These are phyloP conservation scores for Asterionellopsis glacialis DNA, from an alignment of 108 stramenopile genomes.

Conservation along the genomic window DNA sequence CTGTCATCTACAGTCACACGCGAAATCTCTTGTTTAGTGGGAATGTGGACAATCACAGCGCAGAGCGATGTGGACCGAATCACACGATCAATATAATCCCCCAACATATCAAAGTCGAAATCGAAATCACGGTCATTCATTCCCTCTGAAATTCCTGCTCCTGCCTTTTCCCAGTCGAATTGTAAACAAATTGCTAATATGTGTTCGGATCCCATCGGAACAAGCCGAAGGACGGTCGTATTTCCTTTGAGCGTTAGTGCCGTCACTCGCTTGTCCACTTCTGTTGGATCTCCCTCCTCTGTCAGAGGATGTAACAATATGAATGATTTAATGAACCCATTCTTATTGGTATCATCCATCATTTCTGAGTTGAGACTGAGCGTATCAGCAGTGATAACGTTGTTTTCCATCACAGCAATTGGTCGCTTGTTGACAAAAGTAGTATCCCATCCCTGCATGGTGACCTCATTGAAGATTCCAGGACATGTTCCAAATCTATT, in stretches of 20 bases:
- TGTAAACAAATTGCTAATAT: too few species aligned
- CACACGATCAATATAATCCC: too few species aligned
- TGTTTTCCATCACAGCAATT: not conserved
- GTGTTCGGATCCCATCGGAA: constrained; percentile 1
- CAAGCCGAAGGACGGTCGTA: not conserved
- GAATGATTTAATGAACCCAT: constrained; percentile 6
- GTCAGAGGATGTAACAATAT: not conserved
- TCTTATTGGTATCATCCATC: not conserved
- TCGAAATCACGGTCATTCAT: too few species aligned
- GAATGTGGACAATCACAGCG: constrained; percentile 4
- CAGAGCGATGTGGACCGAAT: too few species aligned
- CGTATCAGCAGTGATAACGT: constrained; percentile 5
- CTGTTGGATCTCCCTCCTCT: too few species aligned
- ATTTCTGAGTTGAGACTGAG: not conserved
- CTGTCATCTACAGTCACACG: not conserved
- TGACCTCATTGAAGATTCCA: not conserved
- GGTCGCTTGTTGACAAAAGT: not conserved
- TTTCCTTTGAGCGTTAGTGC: not conserved
- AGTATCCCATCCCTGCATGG: not conserved
- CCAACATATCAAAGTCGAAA: not conserved
- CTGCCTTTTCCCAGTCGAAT: too few species aligned
- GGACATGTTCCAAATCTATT: not conserved
- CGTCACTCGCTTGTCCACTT: not conserved
- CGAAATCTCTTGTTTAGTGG: not conserved
- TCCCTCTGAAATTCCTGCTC: not conserved